Percentiles rank a stretch among this genome's conserved stretches.
phyloP scores from a whole-genome alignment of 768 basidiomycete genomes.

The Lentinula raphanica region DNA sequence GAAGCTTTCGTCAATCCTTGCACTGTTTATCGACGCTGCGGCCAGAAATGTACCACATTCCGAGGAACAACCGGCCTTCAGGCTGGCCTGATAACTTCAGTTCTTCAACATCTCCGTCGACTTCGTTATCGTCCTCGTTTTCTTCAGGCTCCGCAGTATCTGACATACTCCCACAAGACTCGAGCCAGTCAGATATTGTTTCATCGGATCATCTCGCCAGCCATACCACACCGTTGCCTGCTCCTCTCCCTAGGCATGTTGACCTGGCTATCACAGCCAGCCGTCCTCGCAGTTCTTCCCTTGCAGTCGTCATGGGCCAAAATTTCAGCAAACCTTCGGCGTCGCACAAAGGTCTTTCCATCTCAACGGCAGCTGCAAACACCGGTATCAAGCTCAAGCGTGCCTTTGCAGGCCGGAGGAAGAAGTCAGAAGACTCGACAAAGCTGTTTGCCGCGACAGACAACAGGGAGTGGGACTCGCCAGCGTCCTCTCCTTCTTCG shows the following conservation, averaged over 20 bases:
- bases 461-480: slow-evolving; percentile 13
- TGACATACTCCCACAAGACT: slow-evolving; percentile 33
- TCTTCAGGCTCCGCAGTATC: slow-evolving; percentile 33
- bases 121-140: slow-evolving; percentile 41
- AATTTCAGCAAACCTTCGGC: slow-evolving; percentile 23
- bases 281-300: slow-evolving; percentile 25
- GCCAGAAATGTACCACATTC: slow-evolving; percentile 1
- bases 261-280: slow-evolving; percentile 19
- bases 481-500: slow-evolving; percentile 7
- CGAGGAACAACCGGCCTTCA: slow-evolving; percentile 3
- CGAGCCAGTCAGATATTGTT: slow-evolving; percentile 36
- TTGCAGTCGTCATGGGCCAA: slow-evolving; percentile 34
- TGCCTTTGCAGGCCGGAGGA: slow-evolving; percentile 50
- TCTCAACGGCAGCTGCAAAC: slow-evolving; percentile 30
- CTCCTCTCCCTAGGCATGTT: slow-evolving; percentile 26
- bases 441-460: slow-evolving; percentile 17
- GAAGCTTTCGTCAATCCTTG: slow-evolving; percentile 2
- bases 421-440: slow-evolving; percentile 48
- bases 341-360: slow-evolving; percentile 27
- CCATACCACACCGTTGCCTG: slow-evolving; percentile 11
- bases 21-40: background rate
- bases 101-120: slow-evolving; percentile 29
- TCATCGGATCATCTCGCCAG: slow-evolving; percentile 36
- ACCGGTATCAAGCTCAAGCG: slow-evolving; percentile 49
- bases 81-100: slow-evolving; percentile 25